Conservation (phyloP, 495 filamentous ascomycete species). For the Neurospora sp. region DNA sequence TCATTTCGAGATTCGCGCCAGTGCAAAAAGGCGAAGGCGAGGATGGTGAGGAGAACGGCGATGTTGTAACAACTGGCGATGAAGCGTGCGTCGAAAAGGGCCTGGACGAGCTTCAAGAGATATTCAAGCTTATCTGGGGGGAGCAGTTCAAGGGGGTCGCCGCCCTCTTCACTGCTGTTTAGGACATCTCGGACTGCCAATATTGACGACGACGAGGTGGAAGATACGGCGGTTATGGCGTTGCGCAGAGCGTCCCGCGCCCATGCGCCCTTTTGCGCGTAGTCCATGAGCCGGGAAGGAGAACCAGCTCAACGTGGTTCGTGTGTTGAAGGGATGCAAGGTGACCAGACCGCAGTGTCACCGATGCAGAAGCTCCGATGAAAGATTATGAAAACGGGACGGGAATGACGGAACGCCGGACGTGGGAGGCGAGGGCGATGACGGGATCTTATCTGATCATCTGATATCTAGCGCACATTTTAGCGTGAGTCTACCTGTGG, state of each 20-base stretch:
- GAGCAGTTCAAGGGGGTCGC: background rate
- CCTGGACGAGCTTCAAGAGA: slow-evolving; percentile 20
- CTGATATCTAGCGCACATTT: slow-evolving; percentile 2
- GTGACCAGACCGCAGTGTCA: background rate
- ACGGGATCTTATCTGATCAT: slow-evolving; percentile 12
- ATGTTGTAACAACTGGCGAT: slow-evolving; percentile 29
- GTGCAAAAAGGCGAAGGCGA: slow-evolving; percentile 19
- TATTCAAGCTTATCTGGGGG: slow-evolving; percentile 27
- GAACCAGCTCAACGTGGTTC: background rate
- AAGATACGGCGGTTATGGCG: slow-evolving; percentile 1
- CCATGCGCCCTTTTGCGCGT: background rate
- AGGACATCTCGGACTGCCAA: background rate
- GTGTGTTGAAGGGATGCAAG: background rate
- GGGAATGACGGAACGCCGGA: background rate
- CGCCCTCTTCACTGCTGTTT: background rate
- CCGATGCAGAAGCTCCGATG: background rate
- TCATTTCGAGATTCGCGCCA: slow-evolving; percentile 12
- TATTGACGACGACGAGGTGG: background rate
- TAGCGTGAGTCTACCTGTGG: background rate
- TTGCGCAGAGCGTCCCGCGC: background rate
- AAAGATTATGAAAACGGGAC: background rate
- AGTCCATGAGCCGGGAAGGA: background rate
- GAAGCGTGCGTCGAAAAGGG: slow-evolving; percentile 22
- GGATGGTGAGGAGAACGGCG: slow-evolving; percentile 20
- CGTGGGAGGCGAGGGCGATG: background rate